phyloP scores from a whole-genome alignment of 129 eudicot genomes.

The Ambrosia trifida region DNA sequence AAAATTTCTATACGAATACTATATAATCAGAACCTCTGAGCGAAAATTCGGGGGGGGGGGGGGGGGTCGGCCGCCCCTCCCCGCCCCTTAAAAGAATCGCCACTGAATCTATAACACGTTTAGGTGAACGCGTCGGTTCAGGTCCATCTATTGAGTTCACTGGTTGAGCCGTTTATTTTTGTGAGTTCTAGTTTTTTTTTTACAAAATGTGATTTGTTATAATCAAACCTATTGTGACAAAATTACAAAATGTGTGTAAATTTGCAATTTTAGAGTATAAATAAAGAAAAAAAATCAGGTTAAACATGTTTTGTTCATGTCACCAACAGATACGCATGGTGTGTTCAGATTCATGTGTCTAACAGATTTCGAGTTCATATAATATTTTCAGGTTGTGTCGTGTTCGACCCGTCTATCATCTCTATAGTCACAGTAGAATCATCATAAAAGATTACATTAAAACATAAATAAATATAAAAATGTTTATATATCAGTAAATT shows the following conservation, averaged over 20 bases:
- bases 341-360: not conserved
- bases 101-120: too few relatives aligned
- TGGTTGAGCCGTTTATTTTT: not conserved
- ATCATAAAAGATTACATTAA: not conserved
- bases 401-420: not conserved
- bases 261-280: not conserved
- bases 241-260: not conserved
- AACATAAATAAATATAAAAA: slow-evolving; percentile 6
- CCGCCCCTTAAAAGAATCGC: too few relatives aligned
- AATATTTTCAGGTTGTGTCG: not conserved
- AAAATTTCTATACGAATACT: too few relatives aligned
- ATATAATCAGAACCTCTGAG: too few relatives aligned
- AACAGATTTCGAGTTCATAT: not conserved
- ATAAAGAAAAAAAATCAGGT: not conserved
- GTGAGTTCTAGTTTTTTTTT: too few relatives aligned
- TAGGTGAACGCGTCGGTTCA: not conserved
- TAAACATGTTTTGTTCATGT: not conserved
- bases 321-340: not conserved
- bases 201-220: not conserved
- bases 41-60: too few relatives aligned
- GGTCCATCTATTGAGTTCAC: not conserved
- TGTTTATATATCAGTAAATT: slow-evolving; percentile 18
- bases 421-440: not conserved
- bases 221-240: not conserved
- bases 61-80: too few relatives aligned